phyloP scores from a whole-genome alignment of 2,329 filamentous ascomycete species.

The Aureobasidium sp. region DNA sequence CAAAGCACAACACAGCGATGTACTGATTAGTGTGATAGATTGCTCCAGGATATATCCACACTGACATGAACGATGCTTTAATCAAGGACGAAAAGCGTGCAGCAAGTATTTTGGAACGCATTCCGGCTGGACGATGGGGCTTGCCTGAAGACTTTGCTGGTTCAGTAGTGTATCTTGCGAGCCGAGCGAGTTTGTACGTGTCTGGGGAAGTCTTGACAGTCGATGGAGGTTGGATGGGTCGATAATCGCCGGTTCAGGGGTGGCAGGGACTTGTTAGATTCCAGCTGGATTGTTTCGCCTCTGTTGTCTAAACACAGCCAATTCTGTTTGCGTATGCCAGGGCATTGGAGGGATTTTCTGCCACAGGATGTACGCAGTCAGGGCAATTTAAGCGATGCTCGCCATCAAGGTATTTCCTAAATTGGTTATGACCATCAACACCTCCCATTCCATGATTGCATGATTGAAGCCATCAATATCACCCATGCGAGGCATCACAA shows the following conservation, averaged over 20 bases:
- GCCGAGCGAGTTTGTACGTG: slow-evolving; percentile 68
- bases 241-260: slow-evolving; percentile 39
- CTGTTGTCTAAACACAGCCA: too few relatives aligned
- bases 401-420: too few relatives aligned
- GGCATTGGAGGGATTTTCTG: too few relatives aligned
- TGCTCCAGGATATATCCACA: slow-evolving; percentile 81
- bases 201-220: slow-evolving; percentile 75
- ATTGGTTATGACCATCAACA: too few relatives aligned
- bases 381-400: too few relatives aligned
- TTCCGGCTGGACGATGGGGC: slow-evolving; percentile 80
- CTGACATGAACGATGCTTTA: slow-evolving; percentile 87
- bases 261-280: too few relatives aligned
- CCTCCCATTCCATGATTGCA: too few relatives aligned
- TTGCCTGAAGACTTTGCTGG: slow-evolving; percentile 82
- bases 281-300: too few relatives aligned
- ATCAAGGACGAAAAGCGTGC: slow-evolving; percentile 64
- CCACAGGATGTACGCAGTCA: too few relatives aligned
- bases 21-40: slow-evolving; percentile 38
- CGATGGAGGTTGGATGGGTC: slow-evolving; percentile 87
- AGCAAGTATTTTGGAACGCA: slow-evolving; percentile 67
- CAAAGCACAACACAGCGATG: neutral
- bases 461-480: too few relatives aligned
- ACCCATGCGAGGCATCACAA: too few relatives aligned
- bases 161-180: slow-evolving; percentile 66
- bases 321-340: too few relatives aligned